These are phyloP conservation scores for Pyrus communis DNA, from an alignment of 306 rosid genomes.

Conservation along the genomic window DNA sequence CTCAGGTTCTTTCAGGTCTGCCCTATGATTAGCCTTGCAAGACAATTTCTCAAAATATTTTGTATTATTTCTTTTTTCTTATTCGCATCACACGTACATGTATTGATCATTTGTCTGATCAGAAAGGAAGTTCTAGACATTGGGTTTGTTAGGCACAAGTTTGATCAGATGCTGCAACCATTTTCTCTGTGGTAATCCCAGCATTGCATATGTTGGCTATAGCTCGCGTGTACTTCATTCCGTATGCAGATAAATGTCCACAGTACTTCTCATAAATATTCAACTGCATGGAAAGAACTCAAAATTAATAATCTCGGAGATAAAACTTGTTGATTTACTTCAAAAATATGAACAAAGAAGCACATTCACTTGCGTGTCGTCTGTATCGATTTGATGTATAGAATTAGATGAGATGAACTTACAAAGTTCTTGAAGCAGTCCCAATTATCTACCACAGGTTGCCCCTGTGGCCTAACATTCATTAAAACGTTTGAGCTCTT, in stretches of 20 bases:
- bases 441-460: slow-evolving; percentile 63
- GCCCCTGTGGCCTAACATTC: slow-evolving; percentile 36
- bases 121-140: neutral
- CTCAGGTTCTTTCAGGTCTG: too few relatives aligned
- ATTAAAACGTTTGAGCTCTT: slow-evolving; percentile 15
- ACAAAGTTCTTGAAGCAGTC: slow-evolving; percentile 46
- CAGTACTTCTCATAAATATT: slow-evolving; percentile 30
- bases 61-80: too few relatives aligned
- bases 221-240: slow-evolving; percentile 35
- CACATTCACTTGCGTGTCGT: too few relatives aligned
- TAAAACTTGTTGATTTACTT: neutral
- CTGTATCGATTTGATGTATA: too few relatives aligned
- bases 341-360: neutral
- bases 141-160: slow-evolving; percentile 21
- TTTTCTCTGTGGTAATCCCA: slow-evolving; percentile 17
- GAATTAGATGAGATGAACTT: slow-evolving; percentile 2
- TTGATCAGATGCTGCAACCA: slow-evolving; percentile 24
- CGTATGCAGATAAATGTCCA: slow-evolving; percentile 30
- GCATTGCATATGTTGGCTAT: slow-evolving; percentile 48
- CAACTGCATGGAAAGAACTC: slow-evolving; percentile 5
- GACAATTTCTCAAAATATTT: too few relatives aligned
- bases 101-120: too few relatives aligned
- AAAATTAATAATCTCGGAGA: too few relatives aligned
- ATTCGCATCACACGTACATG: too few relatives aligned
- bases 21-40: too few relatives aligned